Base-by-base conservation (phyloP, 2,329 filamentous ascomycete species). In the Albophoma yamanashiensis region DNA sequence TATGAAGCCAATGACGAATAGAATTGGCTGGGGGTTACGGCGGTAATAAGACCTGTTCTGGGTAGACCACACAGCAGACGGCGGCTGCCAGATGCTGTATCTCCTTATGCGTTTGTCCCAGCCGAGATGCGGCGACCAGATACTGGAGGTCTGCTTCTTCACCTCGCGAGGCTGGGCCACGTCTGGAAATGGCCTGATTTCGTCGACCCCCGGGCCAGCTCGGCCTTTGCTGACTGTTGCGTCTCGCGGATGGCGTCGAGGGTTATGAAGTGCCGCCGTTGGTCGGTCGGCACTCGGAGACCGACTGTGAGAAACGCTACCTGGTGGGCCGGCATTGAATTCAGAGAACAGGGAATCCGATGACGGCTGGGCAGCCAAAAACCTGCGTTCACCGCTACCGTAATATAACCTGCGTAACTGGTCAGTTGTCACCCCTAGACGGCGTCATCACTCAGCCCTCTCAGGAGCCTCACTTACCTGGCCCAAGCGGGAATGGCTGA, bases 1-100 rank as follows among this genome's bases (percentile, higher is more conserved):
- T 55, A 93, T 76, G 68, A 95, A 95, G 31, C 91, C 91, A 55
- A 88, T 50, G 59, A 86, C 84, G 73, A 95, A 95, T 56, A 90
- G 76, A 58, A 88, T 77, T 38, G 93, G 81, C 72, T 95, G 91
- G 55, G 85, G 75, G 68, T 92, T 92, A 62, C 89, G 82, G 63
- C 83, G 82, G 57, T 86, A 86, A 63, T 88, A 79, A 4, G 84
- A 68, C 20, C 82, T 80, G 42, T 82, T 83, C 45, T 85, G 83
- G 3, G 82, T 74, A 12, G 82, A 82, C 74, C 86, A 89, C 62
- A 85, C 83, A 27, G 89, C 75, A 1, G 86, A 87, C 1, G 91
- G 91, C 1, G 90, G 86, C 62, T 86, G 84, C 89, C 90, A 94
- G 20, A 86, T 78, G 68, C 83, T 88, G 65, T 78, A 82, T 61